Evolutionary conservation across 2,329 filamentous ascomycete species (phyloP).

Genomic region (Lasiodiplodia hormozganensis): DNA sequence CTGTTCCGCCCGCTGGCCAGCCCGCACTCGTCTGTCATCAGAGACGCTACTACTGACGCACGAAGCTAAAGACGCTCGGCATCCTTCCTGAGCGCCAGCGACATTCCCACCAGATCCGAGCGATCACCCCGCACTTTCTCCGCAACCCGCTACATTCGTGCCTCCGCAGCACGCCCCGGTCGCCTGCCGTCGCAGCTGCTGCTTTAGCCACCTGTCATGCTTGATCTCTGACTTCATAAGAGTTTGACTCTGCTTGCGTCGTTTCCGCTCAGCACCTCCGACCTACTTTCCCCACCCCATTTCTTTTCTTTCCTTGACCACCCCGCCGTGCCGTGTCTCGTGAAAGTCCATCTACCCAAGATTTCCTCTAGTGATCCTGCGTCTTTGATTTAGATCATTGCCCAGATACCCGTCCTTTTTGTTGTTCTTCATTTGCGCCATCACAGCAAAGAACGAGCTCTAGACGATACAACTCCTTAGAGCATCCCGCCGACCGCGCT

Average conservation of each 20-base stretch:
- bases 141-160: conserved; percentile 11
- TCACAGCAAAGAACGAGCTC: background rate
- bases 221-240: conserved; percentile 10
- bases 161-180: conserved; percentile 3
- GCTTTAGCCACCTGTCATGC: background rate
- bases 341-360: background rate
- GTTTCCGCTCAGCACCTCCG: background rate
- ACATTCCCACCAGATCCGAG: background rate
- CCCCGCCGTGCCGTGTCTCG: background rate
- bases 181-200: conserved; percentile 2
- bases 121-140: conserved; percentile 22
- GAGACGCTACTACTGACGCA: background rate
- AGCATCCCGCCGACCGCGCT: background rate
- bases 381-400: background rate
- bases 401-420: background rate
- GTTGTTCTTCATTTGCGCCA: background rate
- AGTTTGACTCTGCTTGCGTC: conserved; percentile 12
- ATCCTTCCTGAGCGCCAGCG: background rate
- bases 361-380: background rate
- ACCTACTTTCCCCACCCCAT: background rate
- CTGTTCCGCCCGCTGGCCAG: background rate
- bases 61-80: background rate
- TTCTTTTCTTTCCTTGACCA: background rate
- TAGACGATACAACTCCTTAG: background rate
- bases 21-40: background rate